phyloP scores from a whole-genome alignment of 2,329 filamentous ascomycete genomes.

The Chaetomiaceae sp. region DNA sequence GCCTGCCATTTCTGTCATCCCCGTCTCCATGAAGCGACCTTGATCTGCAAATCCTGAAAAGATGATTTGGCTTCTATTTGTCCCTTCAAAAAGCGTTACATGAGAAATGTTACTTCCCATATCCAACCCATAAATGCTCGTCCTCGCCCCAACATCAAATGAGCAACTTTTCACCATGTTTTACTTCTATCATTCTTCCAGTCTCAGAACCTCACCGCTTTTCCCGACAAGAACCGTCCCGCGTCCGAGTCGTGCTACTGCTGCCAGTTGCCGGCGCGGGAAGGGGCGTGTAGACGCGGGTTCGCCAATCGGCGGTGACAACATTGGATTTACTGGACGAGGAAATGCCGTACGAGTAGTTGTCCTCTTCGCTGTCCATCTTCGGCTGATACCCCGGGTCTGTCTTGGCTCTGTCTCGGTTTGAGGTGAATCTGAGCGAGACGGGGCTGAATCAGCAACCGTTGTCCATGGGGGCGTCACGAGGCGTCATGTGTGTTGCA shows the following conservation, averaged over 20 bases:
- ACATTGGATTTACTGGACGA: not conserved
- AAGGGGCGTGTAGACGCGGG: constrained; percentile 1
- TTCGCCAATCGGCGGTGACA: not conserved
- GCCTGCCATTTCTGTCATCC: too few species aligned
- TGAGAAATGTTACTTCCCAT: too few species aligned
- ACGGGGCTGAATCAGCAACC: not conserved
- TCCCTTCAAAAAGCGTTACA: too few species aligned
- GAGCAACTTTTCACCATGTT: too few species aligned
- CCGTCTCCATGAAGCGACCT: too few species aligned
- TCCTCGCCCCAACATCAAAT: too few species aligned
- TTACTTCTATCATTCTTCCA: too few species aligned
- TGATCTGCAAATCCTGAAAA: too few species aligned
- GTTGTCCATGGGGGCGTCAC: too few species aligned
- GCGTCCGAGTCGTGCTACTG: not conserved
- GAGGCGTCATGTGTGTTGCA: too few species aligned
- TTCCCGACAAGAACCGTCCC: not conserved
- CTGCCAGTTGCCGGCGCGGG: not conserved
- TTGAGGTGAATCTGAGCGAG: not conserved
- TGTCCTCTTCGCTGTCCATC: constrained; percentile 6
- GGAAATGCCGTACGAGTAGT: not conserved
- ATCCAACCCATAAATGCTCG: too few species aligned
- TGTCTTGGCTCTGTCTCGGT: not conserved
- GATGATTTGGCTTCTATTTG: too few species aligned
- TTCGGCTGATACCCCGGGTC: not conserved
- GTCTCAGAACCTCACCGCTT: not conserved